These are phyloP conservation scores for Stagonosporopsis cucurbitacearum DNA, from an alignment of 2,329 filamentous ascomycete species.

Conservation along the genomic window DNA sequence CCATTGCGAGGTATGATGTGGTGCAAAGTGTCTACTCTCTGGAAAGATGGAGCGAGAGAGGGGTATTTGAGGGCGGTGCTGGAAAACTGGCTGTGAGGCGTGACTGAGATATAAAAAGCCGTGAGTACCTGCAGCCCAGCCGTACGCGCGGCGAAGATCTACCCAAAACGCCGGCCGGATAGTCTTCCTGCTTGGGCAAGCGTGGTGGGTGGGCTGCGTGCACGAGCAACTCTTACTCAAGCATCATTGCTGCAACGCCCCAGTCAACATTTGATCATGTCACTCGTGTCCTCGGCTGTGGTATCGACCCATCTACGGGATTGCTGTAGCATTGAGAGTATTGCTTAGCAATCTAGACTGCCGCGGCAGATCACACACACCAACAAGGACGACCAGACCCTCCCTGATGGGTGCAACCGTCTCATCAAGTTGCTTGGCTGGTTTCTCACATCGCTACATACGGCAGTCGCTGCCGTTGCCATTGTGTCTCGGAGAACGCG, in stretches of 20 bases:
- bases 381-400: background rate
- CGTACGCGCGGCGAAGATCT: constrained; percentile 9
- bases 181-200: constrained; percentile 22
- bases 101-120: constrained; percentile 29
- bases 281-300: background rate
- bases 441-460: background rate
- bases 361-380: background rate
- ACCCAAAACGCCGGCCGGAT: constrained; percentile 25
- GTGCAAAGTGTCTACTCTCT: background rate
- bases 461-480: constrained; percentile 2
- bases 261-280: background rate
- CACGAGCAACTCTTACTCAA: background rate
- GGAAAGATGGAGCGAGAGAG: background rate
- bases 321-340: background rate
- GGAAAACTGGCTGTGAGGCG: constrained; percentile 18
- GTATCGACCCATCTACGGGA: background rate
- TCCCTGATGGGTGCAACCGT: constrained; percentile 7
- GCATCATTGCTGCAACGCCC: constrained; percentile 1
- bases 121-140: constrained; percentile 22
- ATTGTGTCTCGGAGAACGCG: background rate
- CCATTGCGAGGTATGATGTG: constrained; percentile 59
- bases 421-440: constrained; percentile 5
- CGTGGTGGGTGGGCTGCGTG: background rate
- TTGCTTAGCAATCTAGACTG: background rate
- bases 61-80: background rate